Percentiles rank a stretch among this genome's conserved stretches.
These are phyloP conservation scores for Pogostemon cablin DNA, from an alignment of 257 asterid genomes.

Conservation along the genomic window DNA sequence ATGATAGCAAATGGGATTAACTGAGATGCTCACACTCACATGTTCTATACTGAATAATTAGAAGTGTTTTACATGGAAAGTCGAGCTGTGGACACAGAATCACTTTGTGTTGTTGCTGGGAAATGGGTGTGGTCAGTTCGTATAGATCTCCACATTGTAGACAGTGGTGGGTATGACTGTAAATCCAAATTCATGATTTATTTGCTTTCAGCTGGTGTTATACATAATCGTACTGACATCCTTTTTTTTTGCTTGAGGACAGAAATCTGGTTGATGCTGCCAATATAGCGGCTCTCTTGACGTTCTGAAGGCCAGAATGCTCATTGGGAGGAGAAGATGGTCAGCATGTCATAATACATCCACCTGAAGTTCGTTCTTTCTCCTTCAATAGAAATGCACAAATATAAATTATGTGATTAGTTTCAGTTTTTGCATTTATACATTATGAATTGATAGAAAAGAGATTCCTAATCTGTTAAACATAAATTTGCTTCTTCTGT, in stretches of 20 bases:
- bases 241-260: slow-evolving; percentile 24
- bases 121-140: slow-evolving; percentile 95
- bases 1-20: slow-evolving; percentile 10
- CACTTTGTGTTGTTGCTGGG: slow-evolving; percentile 89
- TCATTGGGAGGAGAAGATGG: slow-evolving; percentile 86
- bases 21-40: not conserved
- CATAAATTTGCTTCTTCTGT: slow-evolving; percentile 5
- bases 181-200: slow-evolving; percentile 3
- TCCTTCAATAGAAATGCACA: slow-evolving; percentile 12
- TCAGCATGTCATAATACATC: slow-evolving; percentile 74
- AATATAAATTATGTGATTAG: not conserved
- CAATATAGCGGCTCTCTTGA: slow-evolving; percentile 88
- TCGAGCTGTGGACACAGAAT: slow-evolving; percentile 93
- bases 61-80: slow-evolving; percentile 69
- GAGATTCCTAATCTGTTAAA: slow-evolving; percentile 9
- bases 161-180: slow-evolving; percentile 82
- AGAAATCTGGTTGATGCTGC: slow-evolving; percentile 98
- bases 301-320: slow-evolving; percentile 93
- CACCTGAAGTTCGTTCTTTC: slow-evolving; percentile 69
- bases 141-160: slow-evolving; percentile 82
- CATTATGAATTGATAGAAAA: slow-evolving; percentile 6
- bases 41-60: slow-evolving; percentile 22
- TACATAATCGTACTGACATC: slow-evolving; percentile 13
- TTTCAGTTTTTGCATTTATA: slow-evolving; percentile 1
- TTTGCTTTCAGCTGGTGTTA: slow-evolving; percentile 6